Evolutionary conservation across 2,329 filamentous ascomycete species (phyloP).

Genomic region (Fusarium albidum): DNA sequence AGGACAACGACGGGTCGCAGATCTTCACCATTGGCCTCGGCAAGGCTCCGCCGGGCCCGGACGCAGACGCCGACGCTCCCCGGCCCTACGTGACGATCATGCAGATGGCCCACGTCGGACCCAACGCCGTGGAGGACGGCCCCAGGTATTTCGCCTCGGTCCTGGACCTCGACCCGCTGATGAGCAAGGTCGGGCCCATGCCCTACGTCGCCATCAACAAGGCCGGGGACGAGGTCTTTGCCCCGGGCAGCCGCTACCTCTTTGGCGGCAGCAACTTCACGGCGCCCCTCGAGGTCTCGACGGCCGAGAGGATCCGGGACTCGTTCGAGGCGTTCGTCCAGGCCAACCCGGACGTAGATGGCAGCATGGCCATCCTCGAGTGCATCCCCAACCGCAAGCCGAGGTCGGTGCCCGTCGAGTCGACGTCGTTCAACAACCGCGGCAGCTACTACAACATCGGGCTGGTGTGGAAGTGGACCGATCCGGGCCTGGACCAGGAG

Average conservation of each 20-base stretch:
- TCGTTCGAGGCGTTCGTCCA: slow-evolving; percentile 28
- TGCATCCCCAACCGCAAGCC: slow-evolving; percentile 27
- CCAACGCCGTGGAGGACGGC: slow-evolving; percentile 27
- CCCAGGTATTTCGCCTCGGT: slow-evolving; percentile 46
- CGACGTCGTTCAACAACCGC: slow-evolving; percentile 37
- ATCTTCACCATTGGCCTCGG: slow-evolving; percentile 26
- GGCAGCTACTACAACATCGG: slow-evolving; percentile 37
- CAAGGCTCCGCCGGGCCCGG: slow-evolving; percentile 30
- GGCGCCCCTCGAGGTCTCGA: slow-evolving; percentile 45
- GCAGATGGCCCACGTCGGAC: slow-evolving; percentile 32
- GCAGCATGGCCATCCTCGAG: slow-evolving; percentile 31
- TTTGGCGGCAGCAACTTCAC: slow-evolving; percentile 55
- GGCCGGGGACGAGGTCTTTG: slow-evolving; percentile 46
- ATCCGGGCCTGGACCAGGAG: slow-evolving; percentile 23
- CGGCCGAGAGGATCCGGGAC: slow-evolving; percentile 31
- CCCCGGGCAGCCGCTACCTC: slow-evolving; percentile 47
- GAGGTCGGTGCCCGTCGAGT: slow-evolving; percentile 22
- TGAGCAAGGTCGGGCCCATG: slow-evolving; percentile 48
- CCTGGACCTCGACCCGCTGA: slow-evolving; percentile 46
- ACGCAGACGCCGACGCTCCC: slow-evolving; percentile 31
- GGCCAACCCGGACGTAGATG: slow-evolving; percentile 15
- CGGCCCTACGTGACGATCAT: slow-evolving; percentile 26
- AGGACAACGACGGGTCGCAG: slow-evolving; percentile 35
- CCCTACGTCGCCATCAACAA: slow-evolving; percentile 53
- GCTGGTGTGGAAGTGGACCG: slow-evolving; percentile 27